Evolutionary conservation across 306 rosid genomes (phyloP).

Genomic region (Bauhinia variegata): DNA sequence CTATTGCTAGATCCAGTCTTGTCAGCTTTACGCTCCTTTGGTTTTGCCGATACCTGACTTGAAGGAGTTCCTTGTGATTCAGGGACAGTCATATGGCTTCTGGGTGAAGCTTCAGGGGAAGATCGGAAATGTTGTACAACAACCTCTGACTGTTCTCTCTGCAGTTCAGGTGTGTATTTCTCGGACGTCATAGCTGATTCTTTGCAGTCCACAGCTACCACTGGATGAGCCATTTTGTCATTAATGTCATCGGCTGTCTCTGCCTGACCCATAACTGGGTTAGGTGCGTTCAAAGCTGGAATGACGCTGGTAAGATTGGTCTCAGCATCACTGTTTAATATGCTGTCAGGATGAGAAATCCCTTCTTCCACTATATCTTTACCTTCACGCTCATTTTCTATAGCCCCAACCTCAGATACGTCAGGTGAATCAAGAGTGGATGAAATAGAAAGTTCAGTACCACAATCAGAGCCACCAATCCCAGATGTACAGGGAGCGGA

Average conservation of each 20-base stretch:
- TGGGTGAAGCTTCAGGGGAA: conserved; percentile 80
- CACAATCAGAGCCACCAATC: conserved; percentile 77
- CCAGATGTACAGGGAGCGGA: conserved; percentile 47
- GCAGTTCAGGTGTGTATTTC: conserved; percentile 44
- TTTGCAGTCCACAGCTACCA: conserved; percentile 39
- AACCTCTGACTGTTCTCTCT: conserved; percentile 42
- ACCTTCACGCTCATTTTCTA: conserved; percentile 51
- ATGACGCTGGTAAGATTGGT: conserved; percentile 32
- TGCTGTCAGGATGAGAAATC: conserved; percentile 42
- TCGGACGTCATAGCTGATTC: conserved; percentile 44
- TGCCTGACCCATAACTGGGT: conserved; percentile 40
- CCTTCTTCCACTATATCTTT: conserved; percentile 52
- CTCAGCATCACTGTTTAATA: conserved; percentile 35
- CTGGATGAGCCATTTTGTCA: conserved; percentile 39
- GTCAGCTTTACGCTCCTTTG: conserved; percentile 46
- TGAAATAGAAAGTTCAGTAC: conserved; percentile 79
- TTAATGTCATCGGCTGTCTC: conserved; percentile 42
- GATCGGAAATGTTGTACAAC: conserved; percentile 46
- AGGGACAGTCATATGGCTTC: conserved; percentile 67
- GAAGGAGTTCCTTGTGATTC: conserved; percentile 95
- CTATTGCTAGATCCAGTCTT: conserved; percentile 59
- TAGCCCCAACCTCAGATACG: conserved; percentile 59
- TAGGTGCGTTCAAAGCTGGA: conserved; percentile 36
- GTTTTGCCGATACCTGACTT: conserved; percentile 78
- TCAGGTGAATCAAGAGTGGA: conserved; percentile 95